Evolutionary conservation across 148 eudicot species (phyloP).

Genomic region (Chenopodium suecicum): DNA sequence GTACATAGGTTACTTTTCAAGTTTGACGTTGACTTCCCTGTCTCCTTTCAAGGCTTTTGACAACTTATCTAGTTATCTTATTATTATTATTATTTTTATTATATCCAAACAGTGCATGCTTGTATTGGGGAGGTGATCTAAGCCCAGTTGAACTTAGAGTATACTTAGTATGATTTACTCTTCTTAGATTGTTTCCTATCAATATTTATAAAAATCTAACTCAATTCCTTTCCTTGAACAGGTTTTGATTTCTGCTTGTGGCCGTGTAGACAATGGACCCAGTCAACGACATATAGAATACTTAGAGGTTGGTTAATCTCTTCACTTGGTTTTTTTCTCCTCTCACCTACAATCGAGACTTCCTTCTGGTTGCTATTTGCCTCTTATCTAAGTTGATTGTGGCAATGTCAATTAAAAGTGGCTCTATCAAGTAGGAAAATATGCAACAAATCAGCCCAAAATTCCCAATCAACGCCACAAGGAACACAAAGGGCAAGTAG

Average conservation of each 20-base stretch:
- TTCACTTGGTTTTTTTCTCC: neutral
- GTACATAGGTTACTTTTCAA: neutral
- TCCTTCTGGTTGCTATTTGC: neutral
- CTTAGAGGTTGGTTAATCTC: constrained; percentile 57
- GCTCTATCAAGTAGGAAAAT: neutral
- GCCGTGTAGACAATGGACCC: constrained; percentile 38
- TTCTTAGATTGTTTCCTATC: neutral
- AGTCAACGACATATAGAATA: constrained; percentile 44
- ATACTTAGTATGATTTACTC: neutral
- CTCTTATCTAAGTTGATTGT: neutral
- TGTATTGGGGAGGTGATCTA: constrained; percentile 1
- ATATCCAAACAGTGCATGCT: neutral
- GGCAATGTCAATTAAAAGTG: neutral
- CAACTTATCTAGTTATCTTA: neutral
- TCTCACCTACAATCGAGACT: neutral
- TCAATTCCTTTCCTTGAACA: constrained; percentile 27
- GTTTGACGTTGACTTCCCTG: neutral
- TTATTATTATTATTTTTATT: too few species aligned
- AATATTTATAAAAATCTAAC: constrained; percentile 8
- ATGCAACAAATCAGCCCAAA: neutral
- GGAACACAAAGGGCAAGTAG: neutral
- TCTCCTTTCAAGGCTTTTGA: neutral
- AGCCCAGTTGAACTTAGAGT: neutral
- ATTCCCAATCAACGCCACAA: neutral
- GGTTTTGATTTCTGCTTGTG: constrained; percentile 58